A percentile compares a stretch with the other conserved stretches of the same genome.
phyloP scores from a whole-genome alignment of 768 basidiomycete genomes.

The Phylloporus sp. region DNA sequence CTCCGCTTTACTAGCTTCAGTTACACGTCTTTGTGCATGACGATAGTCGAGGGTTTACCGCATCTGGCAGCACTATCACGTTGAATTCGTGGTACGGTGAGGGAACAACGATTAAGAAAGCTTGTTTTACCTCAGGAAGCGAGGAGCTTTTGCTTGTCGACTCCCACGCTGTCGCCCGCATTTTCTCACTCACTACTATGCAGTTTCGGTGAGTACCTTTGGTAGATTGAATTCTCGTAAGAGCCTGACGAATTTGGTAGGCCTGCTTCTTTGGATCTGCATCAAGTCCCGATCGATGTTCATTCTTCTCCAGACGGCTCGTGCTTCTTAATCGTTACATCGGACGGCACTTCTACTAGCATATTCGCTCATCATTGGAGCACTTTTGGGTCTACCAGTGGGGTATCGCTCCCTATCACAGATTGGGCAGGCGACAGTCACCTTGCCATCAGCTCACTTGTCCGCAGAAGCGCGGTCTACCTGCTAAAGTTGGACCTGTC shows the following conservation, averaged over 20 bases:
- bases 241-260: slow-evolving; percentile 24
- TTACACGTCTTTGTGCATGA: slow-evolving; percentile 48
- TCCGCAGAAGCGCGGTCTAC: slow-evolving; percentile 38
- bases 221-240: background rate
- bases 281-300: slow-evolving; percentile 29
- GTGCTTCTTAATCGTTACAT: slow-evolving; percentile 39
- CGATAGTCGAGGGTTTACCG: slow-evolving; percentile 40
- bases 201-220: slow-evolving; percentile 43
- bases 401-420: slow-evolving; percentile 35
- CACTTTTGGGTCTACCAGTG: slow-evolving; percentile 50
- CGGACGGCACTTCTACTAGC: slow-evolving; percentile 11
- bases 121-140: slow-evolving; percentile 43
- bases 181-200: slow-evolving; percentile 50
- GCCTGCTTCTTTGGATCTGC: slow-evolving; percentile 42
- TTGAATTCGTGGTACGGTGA: slow-evolving; percentile 44
- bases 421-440: slow-evolving; percentile 21
- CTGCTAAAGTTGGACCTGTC: slow-evolving; percentile 38
- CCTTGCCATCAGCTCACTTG: slow-evolving; percentile 42
- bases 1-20: slow-evolving; percentile 31
- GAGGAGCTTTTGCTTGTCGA: slow-evolving; percentile 55
- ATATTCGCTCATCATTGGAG: slow-evolving; percentile 50
- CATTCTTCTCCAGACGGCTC: slow-evolving; percentile 52
- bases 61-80: slow-evolving; percentile 39
- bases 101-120: slow-evolving; percentile 31
- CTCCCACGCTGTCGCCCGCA: slow-evolving; percentile 36